Evolutionary conservation across 257 asterid genomes (phyloP).

Genomic region (Voacanga thouarsii): DNA sequence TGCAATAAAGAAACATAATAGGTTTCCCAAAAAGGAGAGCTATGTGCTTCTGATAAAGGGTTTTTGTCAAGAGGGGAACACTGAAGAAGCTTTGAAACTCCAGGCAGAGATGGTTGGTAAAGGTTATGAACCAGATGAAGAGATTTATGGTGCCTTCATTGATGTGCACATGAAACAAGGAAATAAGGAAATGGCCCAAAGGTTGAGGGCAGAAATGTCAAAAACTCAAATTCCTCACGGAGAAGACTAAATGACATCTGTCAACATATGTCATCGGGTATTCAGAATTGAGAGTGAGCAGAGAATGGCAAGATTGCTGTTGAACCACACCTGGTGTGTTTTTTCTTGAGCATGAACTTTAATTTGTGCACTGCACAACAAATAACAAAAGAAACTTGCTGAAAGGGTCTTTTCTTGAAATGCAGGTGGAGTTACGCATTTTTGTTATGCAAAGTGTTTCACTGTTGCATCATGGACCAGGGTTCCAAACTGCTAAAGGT

Average conservation of each 20-base stretch:
- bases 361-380: background rate
- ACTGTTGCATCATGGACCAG: background rate
- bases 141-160: conserved; percentile 54
- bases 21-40: conserved; percentile 44
- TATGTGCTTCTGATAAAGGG: conserved; percentile 46
- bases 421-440: background rate
- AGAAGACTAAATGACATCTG: conserved; percentile 8
- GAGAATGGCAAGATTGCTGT: background rate
- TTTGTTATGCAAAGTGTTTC: background rate
- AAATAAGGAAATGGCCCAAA: conserved; percentile 41
- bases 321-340: background rate
- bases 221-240: conserved; percentile 16
- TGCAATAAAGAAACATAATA: conserved; percentile 41
- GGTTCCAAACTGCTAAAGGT: background rate
- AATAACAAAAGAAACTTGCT: background rate
- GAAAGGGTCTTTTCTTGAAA: background rate
- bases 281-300: background rate
- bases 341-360: too few species aligned
- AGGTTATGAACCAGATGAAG: conserved; percentile 58
- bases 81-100: conserved; percentile 65
- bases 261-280: background rate
- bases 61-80: conserved; percentile 56
- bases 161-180: conserved; percentile 56
- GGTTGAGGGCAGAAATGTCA: conserved; percentile 56
- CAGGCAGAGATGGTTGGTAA: conserved; percentile 78